Percentiles rank a stretch among this genome's conserved stretches.
These are phyloP conservation scores for Fraxinus baroniana DNA, from an alignment of 305 asterid genomes.

Conservation along the genomic window DNA sequence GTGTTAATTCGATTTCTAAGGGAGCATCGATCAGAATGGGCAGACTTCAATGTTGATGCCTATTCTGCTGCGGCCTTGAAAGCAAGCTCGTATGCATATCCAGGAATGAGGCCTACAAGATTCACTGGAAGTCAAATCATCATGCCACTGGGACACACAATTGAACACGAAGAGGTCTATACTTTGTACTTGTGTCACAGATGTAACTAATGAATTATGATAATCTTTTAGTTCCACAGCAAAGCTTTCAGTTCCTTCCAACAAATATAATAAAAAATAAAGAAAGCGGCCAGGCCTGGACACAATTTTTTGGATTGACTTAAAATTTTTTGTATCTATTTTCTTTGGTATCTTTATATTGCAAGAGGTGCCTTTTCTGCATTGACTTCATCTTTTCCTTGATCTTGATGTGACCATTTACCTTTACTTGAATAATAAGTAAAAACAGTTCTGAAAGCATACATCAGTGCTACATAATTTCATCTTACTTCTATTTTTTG, in stretches of 20 bases:
- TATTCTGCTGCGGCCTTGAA: constrained; percentile 73
- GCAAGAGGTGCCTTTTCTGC: not conserved
- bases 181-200: not conserved
- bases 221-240: not conserved
- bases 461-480: not conserved
- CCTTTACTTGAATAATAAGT: not conserved
- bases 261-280: not conserved
- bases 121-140: constrained; percentile 89
- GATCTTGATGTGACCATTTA: not conserved
- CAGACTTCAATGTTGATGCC: constrained; percentile 86
- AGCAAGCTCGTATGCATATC: constrained; percentile 59
- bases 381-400: not conserved
- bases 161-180: constrained; percentile 89
- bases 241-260: not conserved
- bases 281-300: not conserved
- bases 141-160: constrained; percentile 88
- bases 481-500: constrained; percentile 1
- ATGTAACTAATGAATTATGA: not conserved
- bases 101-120: constrained; percentile 84
- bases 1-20: constrained; percentile 78
- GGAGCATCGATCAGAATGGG: constrained; percentile 98
- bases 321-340: not conserved
- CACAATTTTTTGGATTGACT: not conserved
- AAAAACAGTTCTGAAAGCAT: not conserved
- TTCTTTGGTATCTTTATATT: not conserved